phyloP scores from a whole-genome alignment of 257 asterid species.

The Solanum chilense region DNA sequence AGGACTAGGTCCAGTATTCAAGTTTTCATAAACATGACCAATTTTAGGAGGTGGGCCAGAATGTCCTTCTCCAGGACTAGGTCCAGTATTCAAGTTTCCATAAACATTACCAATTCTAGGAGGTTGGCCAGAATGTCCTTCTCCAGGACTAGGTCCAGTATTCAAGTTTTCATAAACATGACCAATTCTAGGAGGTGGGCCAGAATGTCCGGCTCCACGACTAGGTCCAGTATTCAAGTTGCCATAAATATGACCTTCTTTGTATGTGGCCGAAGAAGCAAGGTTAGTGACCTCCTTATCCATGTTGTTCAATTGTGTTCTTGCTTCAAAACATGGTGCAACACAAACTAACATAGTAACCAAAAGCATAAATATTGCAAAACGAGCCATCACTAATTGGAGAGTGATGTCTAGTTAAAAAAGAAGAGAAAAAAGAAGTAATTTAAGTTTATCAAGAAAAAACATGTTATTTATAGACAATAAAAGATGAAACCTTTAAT shows the following conservation, averaged over 20 bases:
- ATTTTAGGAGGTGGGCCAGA: too few species aligned
- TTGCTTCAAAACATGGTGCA: neutral
- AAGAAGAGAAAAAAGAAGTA: neutral
- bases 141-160: too few species aligned
- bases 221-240: too few species aligned
- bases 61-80: too few species aligned
- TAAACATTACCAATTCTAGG: fast-evolving
- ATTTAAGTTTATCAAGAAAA: neutral
- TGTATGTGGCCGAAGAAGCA: too few species aligned
- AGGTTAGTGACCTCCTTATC: neutral
- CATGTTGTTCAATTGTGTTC: neutral
- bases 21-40: fast-evolving
- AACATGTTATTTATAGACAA: neutral
- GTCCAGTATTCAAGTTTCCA: too few species aligned
- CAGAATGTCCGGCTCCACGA: too few species aligned
- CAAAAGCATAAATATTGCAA: neutral
- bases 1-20: too few species aligned
- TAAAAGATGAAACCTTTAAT: neutral
- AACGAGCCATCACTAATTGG: neutral
- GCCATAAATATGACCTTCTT: too few species aligned
- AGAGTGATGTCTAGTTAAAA: neutral
- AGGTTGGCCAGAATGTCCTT: too few species aligned
- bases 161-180: too few species aligned
- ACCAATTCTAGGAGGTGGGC: too few species aligned
- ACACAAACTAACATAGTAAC: neutral